Evolutionary conservation across 176 grass and related monocot genomes (phyloP).

Genomic region (Phoenix dactylifera): DNA sequence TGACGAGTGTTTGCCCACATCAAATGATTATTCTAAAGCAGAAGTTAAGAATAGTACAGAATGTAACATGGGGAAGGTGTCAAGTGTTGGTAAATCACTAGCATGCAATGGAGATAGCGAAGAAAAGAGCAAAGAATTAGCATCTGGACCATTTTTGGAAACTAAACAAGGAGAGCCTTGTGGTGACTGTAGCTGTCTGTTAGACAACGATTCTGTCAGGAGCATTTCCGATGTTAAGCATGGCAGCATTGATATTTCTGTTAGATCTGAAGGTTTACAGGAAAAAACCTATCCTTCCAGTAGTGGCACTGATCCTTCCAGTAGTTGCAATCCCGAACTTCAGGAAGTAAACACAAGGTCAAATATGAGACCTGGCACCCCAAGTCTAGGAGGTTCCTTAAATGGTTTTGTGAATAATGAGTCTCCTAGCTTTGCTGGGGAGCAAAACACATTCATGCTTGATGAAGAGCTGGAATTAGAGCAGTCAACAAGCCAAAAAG

Average conservation of each 20-base stretch:
- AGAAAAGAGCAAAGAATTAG: not conserved
- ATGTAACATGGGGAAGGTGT: constrained; percentile 12
- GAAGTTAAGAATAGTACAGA: constrained; percentile 20
- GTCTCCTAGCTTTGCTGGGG: constrained; percentile 32
- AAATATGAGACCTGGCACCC: constrained; percentile 26
- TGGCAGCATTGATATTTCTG: constrained; percentile 13
- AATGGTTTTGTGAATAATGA: constrained; percentile 22
- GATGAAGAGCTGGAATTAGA: constrained; percentile 75
- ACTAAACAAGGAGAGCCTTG: constrained; percentile 1
- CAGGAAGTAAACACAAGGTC: constrained; percentile 23
- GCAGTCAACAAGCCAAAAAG: constrained; percentile 27
- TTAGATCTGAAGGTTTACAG: constrained; percentile 12
- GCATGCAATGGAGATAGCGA: constrained; percentile 1
- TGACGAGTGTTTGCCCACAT: constrained; percentile 20
- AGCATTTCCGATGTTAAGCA: constrained; percentile 22
- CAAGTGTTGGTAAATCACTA: constrained; percentile 23
- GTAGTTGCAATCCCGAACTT: constrained; percentile 22
- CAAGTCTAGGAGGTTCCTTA: constrained; percentile 23
- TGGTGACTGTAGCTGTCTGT: constrained; percentile 23
- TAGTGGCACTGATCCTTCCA: constrained; percentile 5
- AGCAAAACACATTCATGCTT: constrained; percentile 83
- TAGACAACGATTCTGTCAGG: constrained; percentile 26
- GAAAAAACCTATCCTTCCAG: constrained; percentile 20
- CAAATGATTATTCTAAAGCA: constrained; percentile 9
- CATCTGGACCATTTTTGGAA: not conserved